Conservation (phyloP, 2,329 filamentous ascomycete species). For the Fusarium haematococcum region DNA sequence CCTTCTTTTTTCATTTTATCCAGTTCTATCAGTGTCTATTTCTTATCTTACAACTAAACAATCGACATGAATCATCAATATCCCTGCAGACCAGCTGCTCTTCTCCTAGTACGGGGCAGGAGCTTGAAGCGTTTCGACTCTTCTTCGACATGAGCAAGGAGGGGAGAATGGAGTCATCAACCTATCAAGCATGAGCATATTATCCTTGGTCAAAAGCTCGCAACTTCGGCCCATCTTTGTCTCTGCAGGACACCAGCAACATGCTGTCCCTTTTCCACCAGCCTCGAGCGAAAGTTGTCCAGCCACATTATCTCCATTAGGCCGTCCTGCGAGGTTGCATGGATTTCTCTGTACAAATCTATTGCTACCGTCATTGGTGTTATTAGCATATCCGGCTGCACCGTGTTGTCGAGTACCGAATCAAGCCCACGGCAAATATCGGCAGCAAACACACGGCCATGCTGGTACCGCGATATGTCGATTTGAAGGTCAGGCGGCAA, state of each 20-base stretch:
- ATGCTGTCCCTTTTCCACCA: conserved; percentile 56
- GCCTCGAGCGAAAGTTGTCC: conserved; percentile 55
- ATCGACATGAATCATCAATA: not conserved
- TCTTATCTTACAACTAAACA: not conserved
- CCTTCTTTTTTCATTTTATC: not conserved
- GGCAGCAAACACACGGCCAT: conserved; percentile 58
- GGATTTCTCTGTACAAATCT: conserved; percentile 56
- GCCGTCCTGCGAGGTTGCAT: conserved; percentile 54
- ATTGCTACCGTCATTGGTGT: conserved; percentile 57
- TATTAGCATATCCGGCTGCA: conserved; percentile 60
- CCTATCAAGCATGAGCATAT: not conserved
- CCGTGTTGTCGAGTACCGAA: conserved; percentile 55
- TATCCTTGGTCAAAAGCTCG: conserved; percentile 37
- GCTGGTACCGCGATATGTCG: conserved; percentile 57
- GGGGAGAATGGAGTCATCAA: not conserved
- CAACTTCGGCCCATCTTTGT: conserved; percentile 55
- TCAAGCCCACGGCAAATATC: conserved; percentile 65
- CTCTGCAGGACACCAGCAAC: conserved; percentile 54
- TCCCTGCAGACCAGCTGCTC: not conserved
- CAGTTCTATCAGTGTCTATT: not conserved
- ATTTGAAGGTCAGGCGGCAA: conserved; percentile 54
- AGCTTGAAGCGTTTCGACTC: not conserved
- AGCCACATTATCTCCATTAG: conserved; percentile 62
- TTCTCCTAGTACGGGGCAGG: not conserved
- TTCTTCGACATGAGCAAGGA: not conserved